Conservation (phyloP, 345 rosid genomes). For the Trapa bicornis region DNA sequence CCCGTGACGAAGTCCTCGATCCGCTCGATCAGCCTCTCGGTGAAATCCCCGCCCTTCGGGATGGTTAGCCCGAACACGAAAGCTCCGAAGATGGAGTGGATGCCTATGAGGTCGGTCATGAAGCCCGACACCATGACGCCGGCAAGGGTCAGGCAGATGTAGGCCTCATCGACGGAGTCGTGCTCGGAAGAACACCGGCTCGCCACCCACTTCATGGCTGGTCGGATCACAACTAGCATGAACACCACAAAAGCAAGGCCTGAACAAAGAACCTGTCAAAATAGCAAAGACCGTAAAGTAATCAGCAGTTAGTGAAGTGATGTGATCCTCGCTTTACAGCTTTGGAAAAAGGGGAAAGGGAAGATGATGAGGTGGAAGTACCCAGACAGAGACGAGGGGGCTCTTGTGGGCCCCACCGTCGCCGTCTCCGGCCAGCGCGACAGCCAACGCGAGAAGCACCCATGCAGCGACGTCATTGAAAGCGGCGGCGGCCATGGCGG, state of each 20-base stretch:
- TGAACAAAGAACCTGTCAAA: slow-evolving; percentile 27
- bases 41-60: slow-evolving; percentile 77
- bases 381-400: slow-evolving; percentile 62
- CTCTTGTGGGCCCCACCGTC: slow-evolving; percentile 34
- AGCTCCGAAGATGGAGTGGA: slow-evolving; percentile 77
- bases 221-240: slow-evolving; percentile 51
- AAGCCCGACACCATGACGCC: slow-evolving; percentile 76
- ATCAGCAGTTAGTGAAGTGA: too few relatives aligned
- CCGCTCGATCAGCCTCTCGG: slow-evolving; percentile 57
- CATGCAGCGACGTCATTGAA: slow-evolving; percentile 84
- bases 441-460: slow-evolving; percentile 68
- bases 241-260: slow-evolving; percentile 55
- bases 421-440: slow-evolving; percentile 57
- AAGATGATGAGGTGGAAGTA: background rate
- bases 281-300: background rate
- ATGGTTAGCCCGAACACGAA: slow-evolving; percentile 71
- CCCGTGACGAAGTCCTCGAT: slow-evolving; percentile 81
- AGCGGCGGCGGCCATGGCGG: slow-evolving; percentile 90
- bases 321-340: too few relatives aligned
- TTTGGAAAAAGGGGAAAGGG: background rate
- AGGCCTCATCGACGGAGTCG: slow-evolving; percentile 47
- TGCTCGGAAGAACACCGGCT: slow-evolving; percentile 43
- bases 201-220: slow-evolving; percentile 61
- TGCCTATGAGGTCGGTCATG: slow-evolving; percentile 57
- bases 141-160: slow-evolving; percentile 54